These are phyloP conservation scores for Ascochyta viciae-villosae DNA, from an alignment of 2,329 filamentous ascomycete genomes.

Conservation along the genomic window DNA sequence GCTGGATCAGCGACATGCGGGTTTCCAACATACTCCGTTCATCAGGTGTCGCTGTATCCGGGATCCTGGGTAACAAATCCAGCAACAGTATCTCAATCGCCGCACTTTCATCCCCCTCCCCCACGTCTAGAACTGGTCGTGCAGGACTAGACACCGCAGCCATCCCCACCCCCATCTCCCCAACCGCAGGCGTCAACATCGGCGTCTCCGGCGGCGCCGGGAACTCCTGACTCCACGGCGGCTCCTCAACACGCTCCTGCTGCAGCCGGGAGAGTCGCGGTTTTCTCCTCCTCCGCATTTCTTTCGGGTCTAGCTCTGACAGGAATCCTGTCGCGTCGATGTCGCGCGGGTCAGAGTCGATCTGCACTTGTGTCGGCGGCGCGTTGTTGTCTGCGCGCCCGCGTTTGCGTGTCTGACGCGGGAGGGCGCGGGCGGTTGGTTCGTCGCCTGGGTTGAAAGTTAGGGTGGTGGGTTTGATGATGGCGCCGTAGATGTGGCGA, in stretches of 20 bases:
- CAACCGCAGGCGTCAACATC: neutral
- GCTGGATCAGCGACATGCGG: neutral
- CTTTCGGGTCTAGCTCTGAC: constrained; percentile 7
- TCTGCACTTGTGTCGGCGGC: neutral
- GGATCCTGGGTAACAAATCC: constrained; percentile 4
- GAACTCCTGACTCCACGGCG: constrained; percentile 10
- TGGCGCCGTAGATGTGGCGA: constrained; percentile 14
- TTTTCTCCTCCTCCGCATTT: neutral
- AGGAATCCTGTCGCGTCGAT: constrained; percentile 16
- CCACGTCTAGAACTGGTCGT: too few species aligned
- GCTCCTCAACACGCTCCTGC: neutral
- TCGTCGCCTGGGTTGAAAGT: neutral
- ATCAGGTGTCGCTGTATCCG: neutral
- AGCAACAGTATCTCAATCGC: constrained; percentile 1
- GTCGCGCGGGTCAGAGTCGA: constrained; percentile 12
- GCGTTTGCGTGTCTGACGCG: constrained; percentile 1
- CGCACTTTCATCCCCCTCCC: neutral
- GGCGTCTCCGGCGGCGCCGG: neutral
- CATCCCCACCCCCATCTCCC: neutral
- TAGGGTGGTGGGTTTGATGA: constrained; percentile 5
- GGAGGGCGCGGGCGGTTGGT: neutral
- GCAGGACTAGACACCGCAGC: neutral
- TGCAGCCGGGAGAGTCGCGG: neutral
- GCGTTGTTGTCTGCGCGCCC: neutral
- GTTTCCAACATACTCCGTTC: constrained; percentile 1